These are phyloP conservation scores for Hortaea werneckii DNA, from an alignment of 2,329 filamentous ascomycete genomes.

Conservation along the genomic window DNA sequence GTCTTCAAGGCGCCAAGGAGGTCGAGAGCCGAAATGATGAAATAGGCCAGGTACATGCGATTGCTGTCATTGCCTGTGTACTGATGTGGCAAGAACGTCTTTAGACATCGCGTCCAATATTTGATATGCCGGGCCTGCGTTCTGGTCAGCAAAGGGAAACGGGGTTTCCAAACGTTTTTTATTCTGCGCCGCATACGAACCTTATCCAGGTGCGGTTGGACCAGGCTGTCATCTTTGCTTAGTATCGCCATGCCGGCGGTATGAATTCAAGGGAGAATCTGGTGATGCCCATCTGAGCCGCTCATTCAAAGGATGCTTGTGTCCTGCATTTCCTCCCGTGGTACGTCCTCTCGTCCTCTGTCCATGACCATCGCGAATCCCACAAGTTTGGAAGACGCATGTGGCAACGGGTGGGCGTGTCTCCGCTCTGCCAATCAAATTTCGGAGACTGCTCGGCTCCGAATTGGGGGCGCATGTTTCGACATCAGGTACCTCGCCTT, in stretches of 20 bases:
- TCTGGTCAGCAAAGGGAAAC: neutral
- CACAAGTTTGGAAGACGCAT: too few relatives aligned
- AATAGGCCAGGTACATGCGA: constrained; percentile 80
- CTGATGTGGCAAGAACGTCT: constrained; percentile 64
- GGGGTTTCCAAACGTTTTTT: neutral
- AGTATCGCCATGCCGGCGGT: constrained; percentile 1
- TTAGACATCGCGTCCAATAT: constrained; percentile 87
- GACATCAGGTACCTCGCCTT: too few relatives aligned
- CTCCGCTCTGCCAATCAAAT: too few relatives aligned
- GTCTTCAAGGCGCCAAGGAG: constrained; percentile 57
- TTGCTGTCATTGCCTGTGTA: constrained; percentile 88
- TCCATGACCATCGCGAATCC: too few relatives aligned
- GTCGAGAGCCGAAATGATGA: constrained; percentile 78
- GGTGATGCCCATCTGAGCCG: neutral
- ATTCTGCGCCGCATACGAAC: neutral
- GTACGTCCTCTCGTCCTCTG: too few relatives aligned
- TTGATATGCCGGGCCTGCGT: constrained; percentile 52
- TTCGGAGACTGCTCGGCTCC: too few relatives aligned
- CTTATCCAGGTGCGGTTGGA: constrained; percentile 7
- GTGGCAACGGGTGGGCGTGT: too few relatives aligned
- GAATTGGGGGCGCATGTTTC: too few relatives aligned
- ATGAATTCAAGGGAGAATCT: neutral
- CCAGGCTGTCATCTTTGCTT: constrained; percentile 1
- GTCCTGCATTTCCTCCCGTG: too few relatives aligned
- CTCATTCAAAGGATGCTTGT: neutral